Conservation (phyloP, 345 rosid genomes). For the Anacardium occidentale region DNA sequence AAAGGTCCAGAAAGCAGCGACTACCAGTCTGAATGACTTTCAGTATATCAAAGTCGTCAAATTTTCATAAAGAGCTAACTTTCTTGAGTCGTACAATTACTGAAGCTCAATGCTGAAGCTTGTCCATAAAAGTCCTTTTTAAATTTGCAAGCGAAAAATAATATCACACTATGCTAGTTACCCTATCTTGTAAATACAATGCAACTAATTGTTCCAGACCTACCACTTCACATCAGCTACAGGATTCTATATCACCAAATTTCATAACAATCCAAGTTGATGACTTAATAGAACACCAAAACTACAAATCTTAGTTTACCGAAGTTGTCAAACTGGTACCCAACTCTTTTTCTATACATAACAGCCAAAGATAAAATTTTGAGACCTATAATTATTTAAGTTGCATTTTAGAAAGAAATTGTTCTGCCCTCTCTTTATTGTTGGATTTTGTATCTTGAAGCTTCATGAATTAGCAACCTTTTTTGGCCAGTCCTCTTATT, state of each 20-base stretch:
- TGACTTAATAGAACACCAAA: background rate
- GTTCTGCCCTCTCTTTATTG: background rate
- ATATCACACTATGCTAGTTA: background rate
- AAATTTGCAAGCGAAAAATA: background rate
- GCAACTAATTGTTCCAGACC: background rate
- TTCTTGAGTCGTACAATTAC: slow-evolving; percentile 6
- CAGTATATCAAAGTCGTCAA: background rate
- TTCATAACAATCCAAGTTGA: background rate
- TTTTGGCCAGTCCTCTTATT: slow-evolving; percentile 2
- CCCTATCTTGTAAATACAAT: background rate
- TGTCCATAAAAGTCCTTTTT: background rate
- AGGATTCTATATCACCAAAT: background rate
- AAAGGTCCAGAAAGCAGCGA: background rate
- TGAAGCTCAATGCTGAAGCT: background rate
- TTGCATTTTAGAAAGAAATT: too few species aligned
- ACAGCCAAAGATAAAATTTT: background rate
- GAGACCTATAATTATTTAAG: background rate
- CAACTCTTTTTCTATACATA: background rate
- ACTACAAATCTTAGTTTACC: background rate
- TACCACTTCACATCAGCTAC: background rate
- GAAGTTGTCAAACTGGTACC: background rate
- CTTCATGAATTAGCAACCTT: background rate
- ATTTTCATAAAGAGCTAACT: slow-evolving; percentile 4
- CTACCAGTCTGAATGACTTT: slow-evolving; percentile 1
- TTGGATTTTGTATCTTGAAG: background rate